phyloP scores from a whole-genome alignment of 2,329 filamentous ascomycete genomes.

The Eutypa lata region DNA sequence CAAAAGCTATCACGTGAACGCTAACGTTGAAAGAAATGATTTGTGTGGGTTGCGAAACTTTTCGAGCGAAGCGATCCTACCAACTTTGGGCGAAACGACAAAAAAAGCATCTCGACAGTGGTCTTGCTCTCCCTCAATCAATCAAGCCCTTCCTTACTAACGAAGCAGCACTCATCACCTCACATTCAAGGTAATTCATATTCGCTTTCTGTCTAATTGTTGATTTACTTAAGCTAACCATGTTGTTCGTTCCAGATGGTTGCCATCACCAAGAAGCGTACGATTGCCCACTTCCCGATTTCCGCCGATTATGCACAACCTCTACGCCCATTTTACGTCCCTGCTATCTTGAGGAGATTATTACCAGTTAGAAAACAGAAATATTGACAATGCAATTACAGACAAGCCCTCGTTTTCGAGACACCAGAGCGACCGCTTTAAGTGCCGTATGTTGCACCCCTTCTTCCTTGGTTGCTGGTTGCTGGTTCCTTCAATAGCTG shows the following conservation, averaged over 20 bases:
- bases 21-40: not conserved
- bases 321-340: too few species aligned
- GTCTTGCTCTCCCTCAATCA: not conserved
- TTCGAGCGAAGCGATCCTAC: not conserved
- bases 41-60: constrained; percentile 1
- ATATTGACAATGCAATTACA: constrained; percentile 41
- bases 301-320: not conserved
- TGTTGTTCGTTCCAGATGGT: not conserved
- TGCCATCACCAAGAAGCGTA: constrained; percentile 1
- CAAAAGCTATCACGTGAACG: not conserved
- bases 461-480: constrained; percentile 5
- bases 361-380: not conserved
- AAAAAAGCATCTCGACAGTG: not conserved
- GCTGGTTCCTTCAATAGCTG: not conserved
- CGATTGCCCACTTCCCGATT: not conserved
- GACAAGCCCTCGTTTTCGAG: constrained; percentile 85
- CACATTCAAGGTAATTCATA: not conserved
- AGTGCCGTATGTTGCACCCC: constrained; percentile 62
- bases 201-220: not conserved
- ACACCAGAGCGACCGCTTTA: constrained; percentile 98
- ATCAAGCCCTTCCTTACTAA: not conserved
- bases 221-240: not conserved
- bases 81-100: not conserved
- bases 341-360: too few species aligned
- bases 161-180: not conserved